phyloP scores from a whole-genome alignment of 495 filamentous ascomycete species.

The Penicillium herquei region DNA sequence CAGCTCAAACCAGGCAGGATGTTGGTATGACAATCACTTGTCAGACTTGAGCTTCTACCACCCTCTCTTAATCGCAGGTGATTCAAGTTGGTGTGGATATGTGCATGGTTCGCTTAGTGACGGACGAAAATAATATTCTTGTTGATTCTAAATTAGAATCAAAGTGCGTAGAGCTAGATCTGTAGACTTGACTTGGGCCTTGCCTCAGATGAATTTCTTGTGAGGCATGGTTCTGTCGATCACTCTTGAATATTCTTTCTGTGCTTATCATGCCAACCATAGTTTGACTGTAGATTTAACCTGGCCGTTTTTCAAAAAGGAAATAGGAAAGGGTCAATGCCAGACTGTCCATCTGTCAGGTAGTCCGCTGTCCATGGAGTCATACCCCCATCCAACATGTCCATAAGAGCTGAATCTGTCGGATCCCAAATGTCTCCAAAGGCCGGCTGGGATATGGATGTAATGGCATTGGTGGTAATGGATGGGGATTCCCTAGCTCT shows the following conservation, averaged over 20 bases:
- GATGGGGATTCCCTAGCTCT: background rate
- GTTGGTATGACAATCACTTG: background rate
- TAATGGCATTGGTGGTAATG: background rate
- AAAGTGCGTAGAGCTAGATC: too few species aligned
- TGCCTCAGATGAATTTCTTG: too few species aligned
- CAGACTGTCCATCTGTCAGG: conserved; percentile 20
- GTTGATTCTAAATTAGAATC: too few species aligned
- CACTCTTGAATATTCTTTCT: background rate
- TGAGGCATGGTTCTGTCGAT: too few species aligned
- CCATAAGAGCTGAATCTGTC: conserved; percentile 15
- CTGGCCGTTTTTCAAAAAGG: conserved; percentile 8
- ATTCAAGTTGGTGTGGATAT: too few species aligned
- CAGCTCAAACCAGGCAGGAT: background rate
- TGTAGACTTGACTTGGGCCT: too few species aligned
- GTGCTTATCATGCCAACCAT: background rate
- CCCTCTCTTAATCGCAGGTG: too few species aligned
- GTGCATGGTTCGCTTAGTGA: too few species aligned
- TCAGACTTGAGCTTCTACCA: background rate
- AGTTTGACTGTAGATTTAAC: background rate
- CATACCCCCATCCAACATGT: conserved; percentile 16
- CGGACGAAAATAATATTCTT: too few species aligned
- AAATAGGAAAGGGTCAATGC: conserved; percentile 19
- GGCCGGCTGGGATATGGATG: background rate
- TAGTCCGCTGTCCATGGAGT: conserved; percentile 21
- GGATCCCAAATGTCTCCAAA: conserved; percentile 13